Evolutionary conservation across 2,329 filamentous ascomycete species (phyloP).

Genomic region (Fusarium anthophilum): DNA sequence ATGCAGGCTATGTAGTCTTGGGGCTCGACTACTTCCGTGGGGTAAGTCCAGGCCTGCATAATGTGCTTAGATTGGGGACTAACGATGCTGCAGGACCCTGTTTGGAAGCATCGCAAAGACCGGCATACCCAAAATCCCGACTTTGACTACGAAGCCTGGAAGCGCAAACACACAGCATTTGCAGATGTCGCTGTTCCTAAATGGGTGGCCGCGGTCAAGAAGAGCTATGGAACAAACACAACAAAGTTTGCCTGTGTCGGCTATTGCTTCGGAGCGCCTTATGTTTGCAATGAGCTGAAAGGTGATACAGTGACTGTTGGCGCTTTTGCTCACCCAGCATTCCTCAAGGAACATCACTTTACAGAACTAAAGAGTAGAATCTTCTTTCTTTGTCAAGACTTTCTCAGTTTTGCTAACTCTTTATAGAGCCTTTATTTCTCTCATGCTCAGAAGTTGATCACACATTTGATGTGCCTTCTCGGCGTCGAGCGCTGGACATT

Average conservation of each 20-base stretch:
- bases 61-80: not conserved
- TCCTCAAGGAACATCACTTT: slow-evolving; percentile 6
- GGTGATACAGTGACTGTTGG: not conserved
- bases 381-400: not conserved
- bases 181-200: not conserved
- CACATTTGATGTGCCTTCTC: slow-evolving; percentile 1
- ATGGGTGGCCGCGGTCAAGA: not conserved
- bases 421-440: not conserved
- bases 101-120: slow-evolving; percentile 4
- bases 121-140: not conserved
- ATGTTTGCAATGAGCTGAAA: not conserved
- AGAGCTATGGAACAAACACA: not conserved
- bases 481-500: slow-evolving; percentile 1
- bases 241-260: not conserved
- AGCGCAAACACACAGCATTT: not conserved
- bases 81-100: not conserved
- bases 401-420: too few relatives aligned
- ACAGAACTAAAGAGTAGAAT: not conserved
- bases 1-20: slow-evolving; percentile 1
- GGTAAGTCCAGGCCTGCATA: not conserved
- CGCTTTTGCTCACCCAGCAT: slow-evolving; percentile 2
- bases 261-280: slow-evolving; percentile 4
- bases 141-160: slow-evolving; percentile 5
- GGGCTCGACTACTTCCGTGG: slow-evolving; percentile 8
- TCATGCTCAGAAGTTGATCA: slow-evolving; percentile 7